Conservation (phyloP, 2,329 filamentous ascomycete genomes). For the Myriosclerotinia curreyana region DNA sequence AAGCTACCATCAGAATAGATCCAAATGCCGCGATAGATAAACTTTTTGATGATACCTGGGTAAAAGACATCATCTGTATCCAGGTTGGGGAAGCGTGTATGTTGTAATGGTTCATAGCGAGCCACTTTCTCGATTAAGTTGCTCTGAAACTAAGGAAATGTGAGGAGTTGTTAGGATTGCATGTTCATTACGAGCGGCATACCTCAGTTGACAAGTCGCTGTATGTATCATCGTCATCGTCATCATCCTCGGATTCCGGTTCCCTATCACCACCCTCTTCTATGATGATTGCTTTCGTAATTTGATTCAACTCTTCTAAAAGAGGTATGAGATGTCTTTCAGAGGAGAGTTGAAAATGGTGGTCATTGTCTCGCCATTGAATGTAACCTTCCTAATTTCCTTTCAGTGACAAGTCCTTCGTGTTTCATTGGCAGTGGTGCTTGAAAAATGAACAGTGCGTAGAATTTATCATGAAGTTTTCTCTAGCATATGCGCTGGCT, state of each 20-base stretch:
- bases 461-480: too few species aligned
- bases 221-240: constrained; percentile 7
- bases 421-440: neutral
- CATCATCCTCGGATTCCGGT: constrained; percentile 1
- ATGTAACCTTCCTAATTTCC: constrained; percentile 17
- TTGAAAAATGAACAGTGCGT: neutral
- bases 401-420: neutral
- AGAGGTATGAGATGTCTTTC: constrained; percentile 12
- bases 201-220: constrained; percentile 11
- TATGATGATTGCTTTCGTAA: constrained; percentile 10
- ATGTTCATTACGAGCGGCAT: neutral
- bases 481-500: neutral
- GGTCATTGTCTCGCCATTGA: constrained; percentile 18
- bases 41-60: constrained; percentile 3
- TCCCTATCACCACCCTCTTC: constrained; percentile 6
- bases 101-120: constrained; percentile 2
- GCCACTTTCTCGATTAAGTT: constrained; percentile 14
- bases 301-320: constrained; percentile 7
- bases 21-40: constrained; percentile 2
- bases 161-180: neutral
- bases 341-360: constrained; percentile 10
- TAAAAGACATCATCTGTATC: constrained; percentile 17
- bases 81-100: constrained; percentile 23
- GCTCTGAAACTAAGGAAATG: constrained; percentile 11
- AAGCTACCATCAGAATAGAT: neutral